These are phyloP conservation scores for Aureobasidium sp. DNA, from an alignment of 2,329 filamentous ascomycete species.

Conservation along the genomic window DNA sequence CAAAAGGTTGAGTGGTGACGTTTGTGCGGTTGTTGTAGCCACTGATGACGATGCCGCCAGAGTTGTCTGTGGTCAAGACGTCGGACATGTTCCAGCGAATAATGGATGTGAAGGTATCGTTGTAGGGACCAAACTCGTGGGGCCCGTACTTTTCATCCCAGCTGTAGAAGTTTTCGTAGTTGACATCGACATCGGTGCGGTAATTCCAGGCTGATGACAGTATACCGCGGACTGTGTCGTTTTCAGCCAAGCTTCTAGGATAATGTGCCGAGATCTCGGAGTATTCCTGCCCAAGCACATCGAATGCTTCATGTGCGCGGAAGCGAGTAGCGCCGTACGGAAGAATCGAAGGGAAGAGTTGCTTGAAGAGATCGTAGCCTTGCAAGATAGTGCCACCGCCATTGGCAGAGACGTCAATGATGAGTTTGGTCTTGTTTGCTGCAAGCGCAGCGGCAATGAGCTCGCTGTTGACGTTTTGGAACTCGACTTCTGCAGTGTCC, in stretches of 20 bases:
- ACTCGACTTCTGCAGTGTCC: slow-evolving; percentile 27
- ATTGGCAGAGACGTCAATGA: slow-evolving; percentile 54
- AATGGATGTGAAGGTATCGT: slow-evolving; percentile 51
- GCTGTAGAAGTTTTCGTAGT: slow-evolving; percentile 42
- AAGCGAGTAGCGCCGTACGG: slow-evolving; percentile 47
- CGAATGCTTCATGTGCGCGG: slow-evolving; percentile 42
- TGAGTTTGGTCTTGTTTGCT: slow-evolving; percentile 52
- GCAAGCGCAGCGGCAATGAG: slow-evolving; percentile 39
- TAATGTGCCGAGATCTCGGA: slow-evolving; percentile 28
- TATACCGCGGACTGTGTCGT: slow-evolving; percentile 36
- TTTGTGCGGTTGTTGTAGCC: slow-evolving; percentile 45
- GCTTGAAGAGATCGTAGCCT: slow-evolving; percentile 57
- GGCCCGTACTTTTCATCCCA: slow-evolving; percentile 44
- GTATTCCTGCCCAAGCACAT: slow-evolving; percentile 37
- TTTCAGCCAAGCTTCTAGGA: slow-evolving; percentile 27
- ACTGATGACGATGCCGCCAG: slow-evolving; percentile 28
- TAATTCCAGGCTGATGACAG: slow-evolving; percentile 42
- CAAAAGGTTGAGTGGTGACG: slow-evolving; percentile 46
- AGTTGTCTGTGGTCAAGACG: slow-evolving; percentile 33
- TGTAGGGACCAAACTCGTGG: slow-evolving; percentile 32
- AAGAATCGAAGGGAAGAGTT: slow-evolving; percentile 46
- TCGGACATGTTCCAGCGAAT: slow-evolving; percentile 47
- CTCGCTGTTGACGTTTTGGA: slow-evolving; percentile 36
- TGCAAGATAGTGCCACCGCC: slow-evolving; percentile 53
- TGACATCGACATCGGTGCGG: slow-evolving; percentile 40